A percentile compares a stretch with the other conserved stretches of the same genome.
Conservation (phyloP, 257 asterid genomes). For the Gynochthodes officinalis region DNA sequence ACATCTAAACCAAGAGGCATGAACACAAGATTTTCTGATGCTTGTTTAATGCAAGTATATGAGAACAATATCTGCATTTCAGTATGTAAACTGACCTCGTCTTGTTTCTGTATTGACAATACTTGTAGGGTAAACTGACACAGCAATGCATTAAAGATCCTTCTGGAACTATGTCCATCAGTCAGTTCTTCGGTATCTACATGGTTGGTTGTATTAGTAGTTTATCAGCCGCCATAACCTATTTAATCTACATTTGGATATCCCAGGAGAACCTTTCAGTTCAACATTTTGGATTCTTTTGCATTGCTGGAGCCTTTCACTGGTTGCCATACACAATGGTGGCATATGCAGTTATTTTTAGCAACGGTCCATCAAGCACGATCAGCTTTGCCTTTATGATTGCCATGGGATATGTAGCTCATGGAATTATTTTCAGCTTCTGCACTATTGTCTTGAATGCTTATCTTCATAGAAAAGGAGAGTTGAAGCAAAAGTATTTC, state of each 20-base stretch:
- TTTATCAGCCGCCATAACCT: slow-evolving; percentile 50
- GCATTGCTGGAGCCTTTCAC: slow-evolving; percentile 53
- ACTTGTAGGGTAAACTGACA: slow-evolving; percentile 33
- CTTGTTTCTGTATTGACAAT: slow-evolving; percentile 7
- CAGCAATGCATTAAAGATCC: slow-evolving; percentile 16
- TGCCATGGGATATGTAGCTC: slow-evolving; percentile 41
- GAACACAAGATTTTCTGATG: background rate
- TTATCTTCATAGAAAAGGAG: slow-evolving; percentile 20
- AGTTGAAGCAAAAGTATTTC: slow-evolving; percentile 15
- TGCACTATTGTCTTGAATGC: slow-evolving; percentile 36
- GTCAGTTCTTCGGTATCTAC: slow-evolving; percentile 48
- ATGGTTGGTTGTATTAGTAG: slow-evolving; percentile 53
- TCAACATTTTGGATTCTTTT: slow-evolving; percentile 39
- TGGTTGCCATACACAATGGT: slow-evolving; percentile 56
- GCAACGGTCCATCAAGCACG: slow-evolving; percentile 28
- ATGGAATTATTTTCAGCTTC: slow-evolving; percentile 45
- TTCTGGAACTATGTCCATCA: slow-evolving; percentile 14
- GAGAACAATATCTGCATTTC: background rate
- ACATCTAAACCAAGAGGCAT: background rate
- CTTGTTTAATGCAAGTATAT: background rate
- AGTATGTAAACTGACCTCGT: background rate
- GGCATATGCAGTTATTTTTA: slow-evolving; percentile 37
- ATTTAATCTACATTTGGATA: slow-evolving; percentile 41
- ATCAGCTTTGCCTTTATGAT: slow-evolving; percentile 36
- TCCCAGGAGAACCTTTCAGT: slow-evolving; percentile 29